Base-by-base conservation (phyloP, 2,329 filamentous ascomycete species). In the Cercospora janseana region DNA sequence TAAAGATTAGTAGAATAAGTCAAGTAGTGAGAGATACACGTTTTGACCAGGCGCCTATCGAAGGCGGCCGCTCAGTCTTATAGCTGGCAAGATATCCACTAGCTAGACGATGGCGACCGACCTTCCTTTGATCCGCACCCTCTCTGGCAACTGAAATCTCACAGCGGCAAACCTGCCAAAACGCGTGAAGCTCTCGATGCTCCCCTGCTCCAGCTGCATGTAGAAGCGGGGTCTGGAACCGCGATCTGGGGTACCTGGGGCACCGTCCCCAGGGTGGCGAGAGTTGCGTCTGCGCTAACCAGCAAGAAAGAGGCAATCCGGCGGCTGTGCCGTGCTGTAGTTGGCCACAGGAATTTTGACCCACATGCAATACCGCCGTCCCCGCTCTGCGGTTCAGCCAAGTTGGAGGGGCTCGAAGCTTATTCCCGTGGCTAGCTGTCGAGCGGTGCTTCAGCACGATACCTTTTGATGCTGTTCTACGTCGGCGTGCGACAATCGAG, bases 231-330 rank as follows among this genome's bases (percentile, higher is more conserved):
- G 35, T 46, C 38, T 42, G 26, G 41, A 32, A 31, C 40, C 43
- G 31, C 16, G 40, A 20, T 26, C 41, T 40, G 48, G 48, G 41
- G 48, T 51, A 51, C 29, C 41, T 45, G 47, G 32, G 21, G 28
- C 23, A n/a, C 21, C 16, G 28, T 41, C n/a, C n/a, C n/a, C n/a
- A n/a, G n/a, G n/a, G 32, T 15, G 40, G 47, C 29, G 2, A 16
- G 9, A 32, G 27, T 16, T 20, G 15, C 21, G 26, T 45, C 23
- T 45, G 23, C 23, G 29, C n/a, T n/a, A n/a, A n/a, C n/a, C n/a
- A 29, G 35, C 23, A 9, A 15, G 21, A 13, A 40, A 26, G 20
- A n/a, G 35, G 35, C 35, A 40, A 40, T 6, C 20, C n/a, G n/a
- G 35, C 26, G 35, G 35, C 35, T 40, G 35, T 40, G 35, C 26